Conservation (phyloP, 2,329 filamentous ascomycete genomes). For the Endoconidiophora polonica region DNA sequence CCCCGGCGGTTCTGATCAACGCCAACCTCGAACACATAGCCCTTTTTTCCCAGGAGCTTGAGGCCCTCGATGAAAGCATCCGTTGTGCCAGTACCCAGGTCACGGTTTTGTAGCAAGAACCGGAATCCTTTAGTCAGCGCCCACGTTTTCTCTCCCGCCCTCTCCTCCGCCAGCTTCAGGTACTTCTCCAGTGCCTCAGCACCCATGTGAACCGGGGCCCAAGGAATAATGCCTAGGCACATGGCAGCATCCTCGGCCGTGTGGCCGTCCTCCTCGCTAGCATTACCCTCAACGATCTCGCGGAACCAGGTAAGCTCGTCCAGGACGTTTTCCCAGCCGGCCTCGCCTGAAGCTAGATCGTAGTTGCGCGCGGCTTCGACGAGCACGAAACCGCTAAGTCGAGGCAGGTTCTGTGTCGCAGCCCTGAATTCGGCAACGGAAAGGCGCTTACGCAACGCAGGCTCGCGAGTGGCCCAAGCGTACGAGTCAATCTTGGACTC, state of each 20-base stretch:
- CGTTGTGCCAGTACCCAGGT: constrained; percentile 45
- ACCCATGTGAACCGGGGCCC: constrained; percentile 66
- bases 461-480: constrained; percentile 47
- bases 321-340: constrained; percentile 51
- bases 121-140: constrained; percentile 59
- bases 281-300: constrained; percentile 45
- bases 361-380: constrained; percentile 66
- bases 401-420: constrained; percentile 24
- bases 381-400: constrained; percentile 58
- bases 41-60: constrained; percentile 44
- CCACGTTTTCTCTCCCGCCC: constrained; percentile 46
- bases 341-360: constrained; percentile 30
- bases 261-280: constrained; percentile 42
- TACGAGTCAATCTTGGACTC: constrained; percentile 47
- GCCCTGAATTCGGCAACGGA: constrained; percentile 46
- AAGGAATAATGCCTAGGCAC: constrained; percentile 59
- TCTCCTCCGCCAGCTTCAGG: constrained; percentile 40
- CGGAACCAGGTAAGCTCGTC: constrained; percentile 55
- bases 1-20: constrained; percentile 68
- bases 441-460: constrained; percentile 45
- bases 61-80: constrained; percentile 48
- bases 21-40: constrained; percentile 64
- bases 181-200: constrained; percentile 45
- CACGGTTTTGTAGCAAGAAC: constrained; percentile 68
- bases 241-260: constrained; percentile 28